These are phyloP conservation scores for Paecilomyces sp. DNA, from an alignment of 2,329 filamentous ascomycete species.

Conservation along the genomic window DNA sequence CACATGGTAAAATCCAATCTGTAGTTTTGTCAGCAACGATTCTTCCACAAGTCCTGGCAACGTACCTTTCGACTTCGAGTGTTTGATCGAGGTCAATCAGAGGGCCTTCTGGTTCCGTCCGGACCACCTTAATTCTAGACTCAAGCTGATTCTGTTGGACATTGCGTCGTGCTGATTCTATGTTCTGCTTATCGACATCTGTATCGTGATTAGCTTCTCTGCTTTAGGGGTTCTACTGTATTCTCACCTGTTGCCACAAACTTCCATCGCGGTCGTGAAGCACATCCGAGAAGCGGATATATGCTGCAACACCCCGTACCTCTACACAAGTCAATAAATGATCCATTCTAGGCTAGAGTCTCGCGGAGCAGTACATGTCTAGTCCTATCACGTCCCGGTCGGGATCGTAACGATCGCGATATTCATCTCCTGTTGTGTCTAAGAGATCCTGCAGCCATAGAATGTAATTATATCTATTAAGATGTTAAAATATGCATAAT, in stretches of 20 bases:
- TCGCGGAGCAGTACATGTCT: slow-evolving; percentile 54
- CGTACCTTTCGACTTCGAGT: slow-evolving; percentile 17
- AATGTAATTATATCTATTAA: slow-evolving; percentile 75
- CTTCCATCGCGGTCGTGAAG: slow-evolving; percentile 60
- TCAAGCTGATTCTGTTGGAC: slow-evolving; percentile 59
- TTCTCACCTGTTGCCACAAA: slow-evolving; percentile 59
- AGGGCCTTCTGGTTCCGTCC: slow-evolving; percentile 43
- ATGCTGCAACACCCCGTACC: slow-evolving; percentile 89
- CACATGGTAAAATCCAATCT: slow-evolving; percentile 80
- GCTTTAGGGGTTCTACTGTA: slow-evolving; percentile 5
- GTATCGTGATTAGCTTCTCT: neutral
- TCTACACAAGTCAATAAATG: slow-evolving; percentile 28
- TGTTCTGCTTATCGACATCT: slow-evolving; percentile 68
- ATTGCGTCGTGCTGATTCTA: slow-evolving; percentile 61
- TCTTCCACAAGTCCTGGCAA: neutral
- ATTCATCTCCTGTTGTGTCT: slow-evolving; percentile 55
- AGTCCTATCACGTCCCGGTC: slow-evolving; percentile 59
- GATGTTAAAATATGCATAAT: neutral
- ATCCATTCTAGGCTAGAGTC: neutral
- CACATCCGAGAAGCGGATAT: slow-evolving; percentile 75
- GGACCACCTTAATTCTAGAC: slow-evolving; percentile 57
- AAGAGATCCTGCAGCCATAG: slow-evolving; percentile 79
- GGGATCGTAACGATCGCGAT: slow-evolving; percentile 45
- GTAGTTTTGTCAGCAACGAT: slow-evolving; percentile 5
- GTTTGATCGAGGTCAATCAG: slow-evolving; percentile 58